Conservation (phyloP, 208 protist genomes). For the Phytomonas sp. region DNA sequence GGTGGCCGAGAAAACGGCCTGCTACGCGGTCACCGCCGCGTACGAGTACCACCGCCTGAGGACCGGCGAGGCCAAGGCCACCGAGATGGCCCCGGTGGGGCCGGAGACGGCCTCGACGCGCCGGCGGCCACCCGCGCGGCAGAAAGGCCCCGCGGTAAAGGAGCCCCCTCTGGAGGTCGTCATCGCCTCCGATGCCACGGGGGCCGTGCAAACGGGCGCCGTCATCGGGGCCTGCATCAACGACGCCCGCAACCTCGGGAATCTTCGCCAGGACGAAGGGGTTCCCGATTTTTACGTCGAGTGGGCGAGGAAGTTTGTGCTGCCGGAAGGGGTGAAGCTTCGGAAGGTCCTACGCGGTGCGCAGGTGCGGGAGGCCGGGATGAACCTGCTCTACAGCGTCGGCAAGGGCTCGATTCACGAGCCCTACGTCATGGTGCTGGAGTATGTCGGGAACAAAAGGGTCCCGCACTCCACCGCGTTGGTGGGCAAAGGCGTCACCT, state of each 20-base stretch:
- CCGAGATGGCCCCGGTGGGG: not conserved
- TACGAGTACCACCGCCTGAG: slow-evolving; percentile 68
- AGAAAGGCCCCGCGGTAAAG: not conserved
- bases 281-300: slow-evolving; percentile 67
- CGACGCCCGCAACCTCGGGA: slow-evolving; percentile 68
- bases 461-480: slow-evolving; percentile 36
- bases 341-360: slow-evolving; percentile 46
- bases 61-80: slow-evolving; percentile 7
- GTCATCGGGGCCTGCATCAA: slow-evolving; percentile 74
- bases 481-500: slow-evolving; percentile 90
- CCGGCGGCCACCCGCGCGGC: not conserved
- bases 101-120: not conserved
- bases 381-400: slow-evolving; percentile 75
- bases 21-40: slow-evolving; percentile 62
- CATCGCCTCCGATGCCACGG: not conserved
- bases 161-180: not conserved
- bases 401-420: slow-evolving; percentile 64
- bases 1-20: slow-evolving; percentile 59
- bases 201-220: slow-evolving; percentile 40
- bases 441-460: slow-evolving; percentile 65
- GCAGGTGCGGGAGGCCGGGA: slow-evolving; percentile 33
- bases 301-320: slow-evolving; percentile 41
- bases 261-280: slow-evolving; percentile 78
- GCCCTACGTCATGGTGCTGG: slow-evolving; percentile 69
- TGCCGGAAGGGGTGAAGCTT: slow-evolving; percentile 26